These are phyloP conservation scores for Kwoniella sp. DNA, from an alignment of 768 basidiomycete genomes.

Conservation along the genomic window DNA sequence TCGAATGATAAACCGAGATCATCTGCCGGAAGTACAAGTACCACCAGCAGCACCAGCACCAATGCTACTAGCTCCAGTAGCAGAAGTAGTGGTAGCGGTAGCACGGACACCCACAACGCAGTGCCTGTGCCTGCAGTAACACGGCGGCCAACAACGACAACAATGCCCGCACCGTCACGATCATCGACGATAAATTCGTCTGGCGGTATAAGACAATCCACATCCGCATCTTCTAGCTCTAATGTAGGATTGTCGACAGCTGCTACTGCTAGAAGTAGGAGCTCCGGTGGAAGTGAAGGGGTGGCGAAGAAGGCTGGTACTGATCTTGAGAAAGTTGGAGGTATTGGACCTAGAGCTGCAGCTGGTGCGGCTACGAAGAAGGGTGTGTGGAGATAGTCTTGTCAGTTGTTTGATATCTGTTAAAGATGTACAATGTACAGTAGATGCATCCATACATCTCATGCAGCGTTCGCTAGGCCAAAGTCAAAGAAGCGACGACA, in stretches of 20 bases:
- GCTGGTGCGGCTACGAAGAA: slow-evolving; percentile 10
- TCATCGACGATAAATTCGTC: neutral
- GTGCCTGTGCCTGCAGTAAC: neutral
- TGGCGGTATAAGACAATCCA: slow-evolving; percentile 2
- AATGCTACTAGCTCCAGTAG: neutral
- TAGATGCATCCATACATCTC: no score
- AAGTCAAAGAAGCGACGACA: no score
- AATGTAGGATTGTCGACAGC: neutral
- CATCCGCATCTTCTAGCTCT: no score
- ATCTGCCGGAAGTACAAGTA: slow-evolving; percentile 8
- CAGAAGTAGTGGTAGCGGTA: neutral
- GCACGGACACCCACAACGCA: neutral
- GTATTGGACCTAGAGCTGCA: slow-evolving; percentile 28
- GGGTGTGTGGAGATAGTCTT: slow-evolving; percentile 14
- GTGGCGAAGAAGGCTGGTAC: slow-evolving; percentile 12
- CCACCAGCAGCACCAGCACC: neutral
- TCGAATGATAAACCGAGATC: slow-evolving; percentile 4
- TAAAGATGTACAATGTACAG: no score
- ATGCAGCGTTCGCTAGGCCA: no score
- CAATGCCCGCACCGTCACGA: neutral
- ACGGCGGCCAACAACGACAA: no score
- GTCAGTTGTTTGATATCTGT: no score
- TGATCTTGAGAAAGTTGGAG: slow-evolving; percentile 35
- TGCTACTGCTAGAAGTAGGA: neutral
- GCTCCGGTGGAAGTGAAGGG: neutral